These are phyloP conservation scores for Globisporangium megalacanthum DNA, from an alignment of 352 stramenopile genomes.

Conservation along the genomic window DNA sequence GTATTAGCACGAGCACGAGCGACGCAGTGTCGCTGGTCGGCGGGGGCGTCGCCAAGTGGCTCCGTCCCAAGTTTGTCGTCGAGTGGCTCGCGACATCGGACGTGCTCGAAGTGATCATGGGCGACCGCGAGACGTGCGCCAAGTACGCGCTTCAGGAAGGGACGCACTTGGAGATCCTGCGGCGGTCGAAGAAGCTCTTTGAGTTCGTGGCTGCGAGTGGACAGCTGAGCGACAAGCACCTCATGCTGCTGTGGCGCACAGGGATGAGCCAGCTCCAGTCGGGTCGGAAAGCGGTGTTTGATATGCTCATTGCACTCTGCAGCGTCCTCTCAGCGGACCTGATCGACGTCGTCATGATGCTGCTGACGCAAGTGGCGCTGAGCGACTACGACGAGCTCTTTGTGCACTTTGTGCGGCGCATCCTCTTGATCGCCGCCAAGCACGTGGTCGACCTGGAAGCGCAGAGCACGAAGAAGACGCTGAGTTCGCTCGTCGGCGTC, in stretches of 20 bases:
- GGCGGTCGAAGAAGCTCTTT: conserved; percentile 67
- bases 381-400: conserved; percentile 74
- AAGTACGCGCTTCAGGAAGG: conserved; percentile 74
- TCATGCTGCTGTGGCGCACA: conserved; percentile 75
- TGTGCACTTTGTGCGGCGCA: conserved; percentile 69
- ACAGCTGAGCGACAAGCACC: conserved; percentile 54
- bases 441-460: conserved; percentile 65
- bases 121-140: conserved; percentile 51
- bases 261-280: conserved; percentile 62
- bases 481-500: conserved; percentile 58
- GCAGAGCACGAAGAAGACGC: conserved; percentile 60
- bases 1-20: neutral
- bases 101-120: conserved; percentile 78
- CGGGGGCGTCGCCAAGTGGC: conserved; percentile 51
- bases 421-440: conserved; percentile 71
- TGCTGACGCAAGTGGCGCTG: conserved; percentile 68
- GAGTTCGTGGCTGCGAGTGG: conserved; percentile 54
- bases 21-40: conserved; percentile 11
- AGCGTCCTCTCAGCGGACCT: conserved; percentile 62
- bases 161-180: conserved; percentile 78
- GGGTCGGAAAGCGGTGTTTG: conserved; percentile 61
- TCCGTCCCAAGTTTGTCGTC: conserved; percentile 66
- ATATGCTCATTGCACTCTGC: conserved; percentile 68
- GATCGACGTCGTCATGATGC: conserved; percentile 66
- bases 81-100: conserved; percentile 76